Percentiles rank a stretch among this genome's conserved stretches.
Evolutionary conservation across 441 rosid species (phyloP).

Genomic region (Francoa sonchifolia): DNA sequence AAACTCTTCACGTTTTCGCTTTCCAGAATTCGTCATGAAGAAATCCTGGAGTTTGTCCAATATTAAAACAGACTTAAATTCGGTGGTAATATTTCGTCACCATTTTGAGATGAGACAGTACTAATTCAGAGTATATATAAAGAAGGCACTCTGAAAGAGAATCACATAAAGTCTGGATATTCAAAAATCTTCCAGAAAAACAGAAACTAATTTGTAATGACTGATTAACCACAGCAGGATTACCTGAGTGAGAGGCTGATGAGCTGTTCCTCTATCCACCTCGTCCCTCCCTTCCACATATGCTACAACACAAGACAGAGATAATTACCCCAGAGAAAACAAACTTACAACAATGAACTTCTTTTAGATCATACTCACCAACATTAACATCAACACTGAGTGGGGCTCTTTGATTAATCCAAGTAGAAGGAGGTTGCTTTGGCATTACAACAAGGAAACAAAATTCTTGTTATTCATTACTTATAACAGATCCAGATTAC

Average conservation of each 20-base stretch:
- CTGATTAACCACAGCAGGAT: slow-evolving; percentile 12
- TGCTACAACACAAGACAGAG: slow-evolving; percentile 36
- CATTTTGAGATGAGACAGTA: slow-evolving; percentile 5
- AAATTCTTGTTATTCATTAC: neutral
- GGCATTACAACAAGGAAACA: slow-evolving; percentile 9
- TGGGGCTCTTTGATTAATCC: slow-evolving; percentile 69
- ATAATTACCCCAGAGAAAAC: slow-evolving; percentile 13
- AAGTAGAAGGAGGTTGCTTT: slow-evolving; percentile 87
- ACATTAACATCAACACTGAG: slow-evolving; percentile 81
- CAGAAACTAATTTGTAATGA: slow-evolving; percentile 4
- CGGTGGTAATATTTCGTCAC: slow-evolving; percentile 4
- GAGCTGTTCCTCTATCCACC: slow-evolving; percentile 60
- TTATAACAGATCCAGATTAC: neutral
- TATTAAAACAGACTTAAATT: slow-evolving; percentile 18
- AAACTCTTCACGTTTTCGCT: slow-evolving; percentile 83
- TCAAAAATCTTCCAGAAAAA: slow-evolving; percentile 7
- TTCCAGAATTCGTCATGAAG: slow-evolving; percentile 61
- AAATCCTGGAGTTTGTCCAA: slow-evolving; percentile 57
- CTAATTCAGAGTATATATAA: neutral
- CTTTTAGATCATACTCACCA: slow-evolving; percentile 42
- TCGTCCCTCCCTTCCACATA: slow-evolving; percentile 91
- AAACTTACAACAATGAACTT: slow-evolving; percentile 1
- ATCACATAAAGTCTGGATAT: neutral
- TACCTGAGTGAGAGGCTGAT: slow-evolving; percentile 77
- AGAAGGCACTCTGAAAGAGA: slow-evolving; percentile 11